phyloP scores from a whole-genome alignment of 129 eudicot species.

The Oenanthe sinensis region DNA sequence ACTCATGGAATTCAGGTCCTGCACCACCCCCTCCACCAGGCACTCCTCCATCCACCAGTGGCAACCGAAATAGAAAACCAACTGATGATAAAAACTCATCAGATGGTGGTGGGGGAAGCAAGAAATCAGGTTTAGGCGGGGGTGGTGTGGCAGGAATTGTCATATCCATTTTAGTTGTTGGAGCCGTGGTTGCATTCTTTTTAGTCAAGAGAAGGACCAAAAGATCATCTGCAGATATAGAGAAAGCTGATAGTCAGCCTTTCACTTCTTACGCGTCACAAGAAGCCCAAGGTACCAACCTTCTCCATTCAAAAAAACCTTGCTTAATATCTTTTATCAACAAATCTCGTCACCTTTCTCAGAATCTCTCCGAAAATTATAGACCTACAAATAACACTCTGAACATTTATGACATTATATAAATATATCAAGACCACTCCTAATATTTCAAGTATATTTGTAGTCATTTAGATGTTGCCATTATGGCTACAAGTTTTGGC shows the following conservation, averaged over 20 bases:
- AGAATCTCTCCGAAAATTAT: not conserved
- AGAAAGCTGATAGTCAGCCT: slow-evolving; percentile 68
- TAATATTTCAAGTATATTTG: not conserved
- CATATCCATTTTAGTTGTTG: slow-evolving; percentile 71
- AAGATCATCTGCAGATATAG: slow-evolving; percentile 59
- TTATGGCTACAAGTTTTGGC: not conserved
- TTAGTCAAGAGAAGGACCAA: slow-evolving; percentile 52
- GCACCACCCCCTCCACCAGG: slow-evolving; percentile 99
- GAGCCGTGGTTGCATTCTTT: slow-evolving; percentile 70
- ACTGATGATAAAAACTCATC: slow-evolving; percentile 31
- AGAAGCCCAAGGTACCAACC: slow-evolving; percentile 52
- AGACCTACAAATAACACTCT: not conserved
- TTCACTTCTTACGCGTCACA: slow-evolving; percentile 61
- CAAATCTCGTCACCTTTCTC: not conserved
- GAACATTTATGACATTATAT: not conserved
- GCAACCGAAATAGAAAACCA: slow-evolving; percentile 34
- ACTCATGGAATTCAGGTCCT: slow-evolving; percentile 70
- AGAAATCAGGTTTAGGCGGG: slow-evolving; percentile 63
- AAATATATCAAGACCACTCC: not conserved
- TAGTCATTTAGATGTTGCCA: not conserved
- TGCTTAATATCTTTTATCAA: not conserved
- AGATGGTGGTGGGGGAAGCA: slow-evolving; percentile 32
- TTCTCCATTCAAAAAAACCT: not conserved
- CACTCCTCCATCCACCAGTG: slow-evolving; percentile 51
- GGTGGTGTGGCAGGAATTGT: slow-evolving; percentile 89